Evolutionary conservation across 352 stramenopile genomes (phyloP), one percentile per base, ranked within the genome.

Genomic region (Thraustochytrium sp.): DNA sequence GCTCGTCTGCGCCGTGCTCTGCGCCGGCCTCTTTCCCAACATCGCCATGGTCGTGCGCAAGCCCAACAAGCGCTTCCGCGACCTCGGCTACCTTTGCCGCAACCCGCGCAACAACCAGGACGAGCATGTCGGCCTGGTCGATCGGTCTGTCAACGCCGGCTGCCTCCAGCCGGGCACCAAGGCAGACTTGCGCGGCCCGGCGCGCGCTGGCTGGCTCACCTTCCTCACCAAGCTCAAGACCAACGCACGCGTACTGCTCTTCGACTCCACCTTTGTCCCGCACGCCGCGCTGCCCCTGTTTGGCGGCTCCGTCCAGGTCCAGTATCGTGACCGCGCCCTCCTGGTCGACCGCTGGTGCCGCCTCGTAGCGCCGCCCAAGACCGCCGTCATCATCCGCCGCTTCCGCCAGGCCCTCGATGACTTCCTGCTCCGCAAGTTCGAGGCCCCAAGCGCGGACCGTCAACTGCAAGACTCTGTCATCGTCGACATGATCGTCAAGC

Each of bases 201-300:
- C 1, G n/a, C 53, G 48, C 26, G 34, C 51, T 18, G 68, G 68
- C 18, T 46, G 31, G 48, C 46, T 80, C 1, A 80, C 68, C 8
- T 80, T 80, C 31, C 51, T 80, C n/a, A 80, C 68, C 11, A 80
- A 80, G 49, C 23, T 80, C 2, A 80, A 80, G 68, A 80, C 68
- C 21, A 48, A 42, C 68, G 9, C 48, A 31, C 34, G 62, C 23
- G 40, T 63, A 18, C 46, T 48, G 8, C 51, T 80, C 31, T 80
- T 46, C 29, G 68, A 80, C 51, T 80, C 68, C 8, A 80, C 68
- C 46, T 80, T 80, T 11, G 68, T 80, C 2, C 68, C 68, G 11
- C 68, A 46, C 31, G 53, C 53, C 8, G 68, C 68, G 21, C 51
- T 80, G 8, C 37, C 40, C 13, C 42, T 80, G 16, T 80, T 80